A percentile compares a stretch with the other conserved stretches of the same genome.
Conservation (phyloP, 331 rosid species). For the Quercus tomentella region DNA sequence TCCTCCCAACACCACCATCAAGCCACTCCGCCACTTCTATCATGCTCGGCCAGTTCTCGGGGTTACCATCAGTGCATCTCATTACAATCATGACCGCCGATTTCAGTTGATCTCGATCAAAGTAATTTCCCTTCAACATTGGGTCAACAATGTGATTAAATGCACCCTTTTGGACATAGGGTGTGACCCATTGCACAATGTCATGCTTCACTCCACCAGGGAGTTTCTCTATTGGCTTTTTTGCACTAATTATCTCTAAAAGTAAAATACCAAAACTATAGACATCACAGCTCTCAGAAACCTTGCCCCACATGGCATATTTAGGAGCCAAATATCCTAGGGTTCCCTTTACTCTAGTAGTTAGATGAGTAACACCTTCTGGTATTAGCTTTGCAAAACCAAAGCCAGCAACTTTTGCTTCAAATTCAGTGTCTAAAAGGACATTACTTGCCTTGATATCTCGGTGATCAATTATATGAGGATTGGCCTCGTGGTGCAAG, state of each 20-base stretch:
- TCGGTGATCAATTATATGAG: constrained; percentile 74
- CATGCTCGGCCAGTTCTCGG: constrained; percentile 68
- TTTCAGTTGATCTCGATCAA: constrained; percentile 46
- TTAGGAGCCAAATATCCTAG: constrained; percentile 91
- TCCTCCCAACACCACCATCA: constrained; percentile 19
- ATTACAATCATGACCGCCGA: constrained; percentile 45
- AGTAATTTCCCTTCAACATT: constrained; percentile 54
- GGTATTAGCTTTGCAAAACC: constrained; percentile 86
- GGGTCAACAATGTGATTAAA: constrained; percentile 62
- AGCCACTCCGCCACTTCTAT: constrained; percentile 63
- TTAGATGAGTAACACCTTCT: constrained; percentile 73
- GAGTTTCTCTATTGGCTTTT: constrained; percentile 79
- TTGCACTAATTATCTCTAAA: constrained; percentile 63
- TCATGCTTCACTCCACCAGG: constrained; percentile 77
- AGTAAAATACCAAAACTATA: constrained; percentile 84
- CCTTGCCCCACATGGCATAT: constrained; percentile 95
- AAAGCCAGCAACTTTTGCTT: constrained; percentile 80
- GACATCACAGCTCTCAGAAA: constrained; percentile 84
- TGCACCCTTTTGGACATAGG: constrained; percentile 50
- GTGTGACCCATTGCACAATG: constrained; percentile 84
- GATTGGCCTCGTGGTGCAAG: constrained; percentile 65
- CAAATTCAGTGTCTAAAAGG: constrained; percentile 49
- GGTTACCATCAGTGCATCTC: constrained; percentile 53
- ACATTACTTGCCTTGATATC: constrained; percentile 94
- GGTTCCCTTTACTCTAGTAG: constrained; percentile 88